phyloP scores from a whole-genome alignment of 2,329 filamentous ascomycete species.

The Rhinocladiella mackenziei region DNA sequence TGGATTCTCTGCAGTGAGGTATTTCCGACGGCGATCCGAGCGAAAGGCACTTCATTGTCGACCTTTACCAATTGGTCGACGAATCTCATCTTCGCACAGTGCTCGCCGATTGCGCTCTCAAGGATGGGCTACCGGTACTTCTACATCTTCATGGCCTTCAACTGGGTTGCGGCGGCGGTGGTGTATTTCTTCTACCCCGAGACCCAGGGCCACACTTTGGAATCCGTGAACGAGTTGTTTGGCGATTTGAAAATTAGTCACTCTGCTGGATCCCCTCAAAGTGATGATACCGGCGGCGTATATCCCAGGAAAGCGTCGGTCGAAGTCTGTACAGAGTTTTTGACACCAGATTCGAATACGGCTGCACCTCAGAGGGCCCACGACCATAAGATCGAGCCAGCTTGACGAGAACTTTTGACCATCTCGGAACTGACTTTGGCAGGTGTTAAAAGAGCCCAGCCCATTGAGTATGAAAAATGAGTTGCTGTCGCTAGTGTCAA shows the following conservation, averaged over 20 bases:
- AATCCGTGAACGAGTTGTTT: slow-evolving; percentile 35
- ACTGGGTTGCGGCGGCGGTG: slow-evolving; percentile 40
- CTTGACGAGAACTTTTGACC: too few species aligned
- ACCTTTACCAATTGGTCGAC: slow-evolving; percentile 47
- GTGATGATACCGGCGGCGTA: background rate
- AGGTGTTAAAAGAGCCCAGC: too few species aligned
- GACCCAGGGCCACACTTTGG: slow-evolving; percentile 33
- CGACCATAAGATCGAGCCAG: too few species aligned
- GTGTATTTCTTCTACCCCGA: slow-evolving; percentile 38
- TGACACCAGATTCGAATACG: too few species aligned
- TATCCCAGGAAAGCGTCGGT: background rate
- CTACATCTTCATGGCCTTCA: slow-evolving; percentile 49
- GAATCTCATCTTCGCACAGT: slow-evolving; percentile 49
- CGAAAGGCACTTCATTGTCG: slow-evolving; percentile 42
- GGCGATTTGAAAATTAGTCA: slow-evolving; percentile 7
- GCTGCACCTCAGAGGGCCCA: too few species aligned
- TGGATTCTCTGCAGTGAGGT: slow-evolving; percentile 49
- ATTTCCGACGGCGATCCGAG: slow-evolving; percentile 44
- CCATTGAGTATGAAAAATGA: too few species aligned
- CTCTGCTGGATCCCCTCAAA: background rate
- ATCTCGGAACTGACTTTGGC: too few species aligned
- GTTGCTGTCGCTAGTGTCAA: too few species aligned
- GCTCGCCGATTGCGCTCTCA: slow-evolving; percentile 44
- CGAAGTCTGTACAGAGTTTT: too few species aligned
- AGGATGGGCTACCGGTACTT: slow-evolving; percentile 48